Conservation (phyloP, 177 flowering plant genomes). For the Vitis hybrid region DNA sequence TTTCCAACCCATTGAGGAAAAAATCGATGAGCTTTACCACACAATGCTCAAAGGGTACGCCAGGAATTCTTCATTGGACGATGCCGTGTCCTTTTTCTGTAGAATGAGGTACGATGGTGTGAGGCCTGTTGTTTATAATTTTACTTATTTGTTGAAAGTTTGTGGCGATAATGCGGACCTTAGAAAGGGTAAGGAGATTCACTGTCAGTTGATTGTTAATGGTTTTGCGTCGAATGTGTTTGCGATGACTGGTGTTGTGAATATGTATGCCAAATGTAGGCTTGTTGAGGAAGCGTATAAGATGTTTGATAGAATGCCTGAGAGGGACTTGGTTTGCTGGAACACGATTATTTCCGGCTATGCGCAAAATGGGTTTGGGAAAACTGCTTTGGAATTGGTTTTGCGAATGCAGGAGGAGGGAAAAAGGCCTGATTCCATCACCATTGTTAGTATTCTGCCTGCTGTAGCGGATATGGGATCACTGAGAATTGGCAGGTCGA, state of each 20-base stretch:
- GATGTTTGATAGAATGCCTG: constrained; percentile 87
- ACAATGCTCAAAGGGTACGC: constrained; percentile 74
- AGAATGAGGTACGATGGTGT: constrained; percentile 57
- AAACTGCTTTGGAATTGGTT: constrained; percentile 58
- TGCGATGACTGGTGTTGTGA: constrained; percentile 68
- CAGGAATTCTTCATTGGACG: constrained; percentile 31
- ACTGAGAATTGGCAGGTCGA: constrained; percentile 48
- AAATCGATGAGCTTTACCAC: constrained; percentile 55
- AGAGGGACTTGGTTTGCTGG: constrained; percentile 78
- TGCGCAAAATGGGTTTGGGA: constrained; percentile 66
- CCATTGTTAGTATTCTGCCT: constrained; percentile 64
- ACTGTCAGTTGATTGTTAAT: constrained; percentile 49
- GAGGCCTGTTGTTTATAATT: constrained; percentile 58
- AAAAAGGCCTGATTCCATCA: constrained; percentile 54
- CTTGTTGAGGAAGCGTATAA: constrained; percentile 55
- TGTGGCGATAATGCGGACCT: constrained; percentile 55
- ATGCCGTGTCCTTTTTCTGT: constrained; percentile 42
- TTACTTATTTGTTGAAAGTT: constrained; percentile 58
- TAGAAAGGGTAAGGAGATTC: constrained; percentile 65
- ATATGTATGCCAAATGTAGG: constrained; percentile 74
- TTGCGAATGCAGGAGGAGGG: constrained; percentile 54
- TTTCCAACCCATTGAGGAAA: constrained; percentile 56
- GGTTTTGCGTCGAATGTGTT: constrained; percentile 53
- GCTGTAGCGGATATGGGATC: constrained; percentile 50
- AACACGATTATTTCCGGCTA: constrained; percentile 71